phyloP scores from a whole-genome alignment of 2,329 filamentous ascomycete species.

The Aspergillus neotritici region DNA sequence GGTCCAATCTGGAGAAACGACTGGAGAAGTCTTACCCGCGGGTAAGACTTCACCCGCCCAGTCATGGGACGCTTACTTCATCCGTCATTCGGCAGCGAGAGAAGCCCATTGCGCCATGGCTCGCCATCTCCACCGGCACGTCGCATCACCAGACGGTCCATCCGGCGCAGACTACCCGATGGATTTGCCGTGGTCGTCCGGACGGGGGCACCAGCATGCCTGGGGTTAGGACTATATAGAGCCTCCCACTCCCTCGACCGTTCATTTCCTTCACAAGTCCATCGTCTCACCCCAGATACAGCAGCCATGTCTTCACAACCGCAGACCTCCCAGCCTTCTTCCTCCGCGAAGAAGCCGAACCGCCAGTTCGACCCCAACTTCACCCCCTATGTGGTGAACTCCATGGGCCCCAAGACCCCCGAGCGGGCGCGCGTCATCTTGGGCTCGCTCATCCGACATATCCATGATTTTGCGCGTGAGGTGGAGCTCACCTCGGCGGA shows the following conservation, averaged over 20 bases:
- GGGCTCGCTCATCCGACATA: slow-evolving; percentile 59
- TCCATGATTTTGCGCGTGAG: slow-evolving; percentile 74
- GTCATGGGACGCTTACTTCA: no score
- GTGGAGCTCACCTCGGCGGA: slow-evolving; percentile 71
- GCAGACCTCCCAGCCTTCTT: not conserved
- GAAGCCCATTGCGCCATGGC: no score
- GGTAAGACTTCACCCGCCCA: no score
- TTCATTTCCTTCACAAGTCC: slow-evolving; percentile 1
- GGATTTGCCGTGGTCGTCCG: slow-evolving; percentile 17
- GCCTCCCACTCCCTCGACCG: slow-evolving; percentile 5
- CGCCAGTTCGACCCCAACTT: slow-evolving; percentile 61
- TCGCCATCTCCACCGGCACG: no score
- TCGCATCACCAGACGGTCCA: no score
- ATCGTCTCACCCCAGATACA: not conserved
- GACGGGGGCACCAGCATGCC: slow-evolving; percentile 4
- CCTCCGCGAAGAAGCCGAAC: slow-evolving; percentile 6
- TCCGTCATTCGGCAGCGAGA: no score
- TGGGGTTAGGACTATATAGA: slow-evolving; percentile 14
- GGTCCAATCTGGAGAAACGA: no score
- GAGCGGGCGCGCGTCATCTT: slow-evolving; percentile 61
- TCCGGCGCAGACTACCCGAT: slow-evolving; percentile 8
- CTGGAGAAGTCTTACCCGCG: no score
- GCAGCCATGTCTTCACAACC: not conserved
- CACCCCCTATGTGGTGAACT: slow-evolving; percentile 65
- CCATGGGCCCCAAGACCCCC: slow-evolving; percentile 64